Base-by-base conservation (phyloP, 2,329 filamentous ascomycete genomes). In the Seiridium unicorne region DNA sequence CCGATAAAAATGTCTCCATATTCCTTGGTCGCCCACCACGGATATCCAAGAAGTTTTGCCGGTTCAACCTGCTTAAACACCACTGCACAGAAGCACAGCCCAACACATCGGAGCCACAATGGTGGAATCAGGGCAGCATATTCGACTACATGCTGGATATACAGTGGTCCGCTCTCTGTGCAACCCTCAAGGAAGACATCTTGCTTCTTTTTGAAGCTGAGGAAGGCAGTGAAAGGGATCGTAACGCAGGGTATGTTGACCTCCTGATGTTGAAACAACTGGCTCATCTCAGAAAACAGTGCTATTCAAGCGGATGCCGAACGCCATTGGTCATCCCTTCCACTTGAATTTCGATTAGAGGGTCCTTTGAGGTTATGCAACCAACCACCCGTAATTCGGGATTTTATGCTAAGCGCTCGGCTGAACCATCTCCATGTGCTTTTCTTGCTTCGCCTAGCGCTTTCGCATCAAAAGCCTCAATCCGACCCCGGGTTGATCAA, bases 11-110 rank as follows among this genome's bases (percentile, higher is more conserved):
- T 46, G 67, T 81, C 6, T 75, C 79, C 1, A 77, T 81, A 1
- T 83, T 83, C 57, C 73, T 82, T n/a, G 80, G 80, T 3, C 73
- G 80, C 2, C 80, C 80, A 3, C 78, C 79, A 3, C 72, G 79
- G 2, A 76, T 82, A 44, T 73, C 73, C n/a, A 70, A 74, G 44
- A 72, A 73, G 44, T 80, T 75, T 60, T 80, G 78, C 63, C 69
- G 69, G 3, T 71, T 79, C 9, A 67, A 72, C 5, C 61, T 77
- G 35, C 74, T 8, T 35, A 11, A 3, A 51, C 32, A 13, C 1
- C 34, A 42, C 38, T 42, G 13, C 38, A 18, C 32, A 34, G 8
- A 9, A 34, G 34, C 18, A 26, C 18, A 26, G 3, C 11, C 38
- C 3, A 55, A 8, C 4, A 44, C 59, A 62, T 44, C 65, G 62